These are phyloP conservation scores for Chlamydomonas sp. DNA, from an alignment of 139 green algal species.

Conservation along the genomic window DNA sequence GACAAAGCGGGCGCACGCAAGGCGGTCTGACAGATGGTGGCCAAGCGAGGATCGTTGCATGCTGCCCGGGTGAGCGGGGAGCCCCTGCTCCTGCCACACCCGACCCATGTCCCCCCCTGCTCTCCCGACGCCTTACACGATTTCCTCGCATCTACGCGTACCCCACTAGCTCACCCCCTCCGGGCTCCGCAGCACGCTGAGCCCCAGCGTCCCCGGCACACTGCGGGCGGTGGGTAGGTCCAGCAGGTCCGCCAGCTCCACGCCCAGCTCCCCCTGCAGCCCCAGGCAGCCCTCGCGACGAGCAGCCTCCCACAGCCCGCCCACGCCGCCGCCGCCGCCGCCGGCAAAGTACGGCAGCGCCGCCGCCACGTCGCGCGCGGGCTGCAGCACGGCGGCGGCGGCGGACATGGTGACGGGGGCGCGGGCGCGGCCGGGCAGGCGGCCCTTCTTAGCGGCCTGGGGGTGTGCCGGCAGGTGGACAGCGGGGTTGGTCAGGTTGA, in stretches of 20 bases:
- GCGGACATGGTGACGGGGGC: neutral
- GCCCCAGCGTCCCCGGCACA: neutral
- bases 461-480: neutral
- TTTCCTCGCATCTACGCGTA: no score
- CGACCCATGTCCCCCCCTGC: neutral
- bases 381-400: neutral
- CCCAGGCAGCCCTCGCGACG: neutral
- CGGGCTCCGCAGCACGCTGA: neutral
- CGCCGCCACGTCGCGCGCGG: neutral
- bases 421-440: neutral
- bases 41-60: no score
- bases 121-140: no score
- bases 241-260: neutral
- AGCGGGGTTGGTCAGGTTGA: neutral
- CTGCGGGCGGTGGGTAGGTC: conserved; percentile 7
- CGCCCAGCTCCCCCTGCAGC: conserved; percentile 1
- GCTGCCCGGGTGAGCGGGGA: no score
- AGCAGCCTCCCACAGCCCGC: no score
- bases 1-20: no score
- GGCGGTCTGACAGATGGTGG: no score
- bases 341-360: neutral
- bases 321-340: no score
- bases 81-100: neutral
- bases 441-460: neutral
- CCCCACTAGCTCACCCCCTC: conserved; percentile 10